Conservation (phyloP, 305 asterid genomes). For the Salvia sclarea region DNA sequence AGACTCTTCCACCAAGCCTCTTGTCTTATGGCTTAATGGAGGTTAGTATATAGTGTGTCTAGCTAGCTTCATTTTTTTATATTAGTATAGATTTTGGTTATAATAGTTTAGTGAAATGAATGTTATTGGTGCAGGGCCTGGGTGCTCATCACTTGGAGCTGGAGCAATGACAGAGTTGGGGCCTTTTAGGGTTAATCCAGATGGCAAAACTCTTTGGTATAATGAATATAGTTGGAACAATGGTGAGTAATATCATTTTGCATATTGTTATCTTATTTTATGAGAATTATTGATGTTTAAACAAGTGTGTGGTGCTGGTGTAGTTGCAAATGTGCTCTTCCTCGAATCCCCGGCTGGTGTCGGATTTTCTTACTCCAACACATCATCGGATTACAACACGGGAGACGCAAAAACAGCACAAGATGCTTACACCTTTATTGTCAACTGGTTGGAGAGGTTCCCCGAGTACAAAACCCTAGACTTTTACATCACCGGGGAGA, state of each 20-base stretch:
- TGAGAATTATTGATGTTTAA: background rate
- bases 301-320: background rate
- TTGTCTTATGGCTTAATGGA: conserved; percentile 71
- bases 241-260: conserved; percentile 22
- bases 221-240: conserved; percentile 46
- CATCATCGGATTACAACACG: conserved; percentile 39
- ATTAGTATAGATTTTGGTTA: no score
- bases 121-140: conserved; percentile 37
- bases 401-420: conserved; percentile 50
- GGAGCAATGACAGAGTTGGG: conserved; percentile 50
- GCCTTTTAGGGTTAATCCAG: conserved; percentile 43
- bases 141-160: conserved; percentile 44
- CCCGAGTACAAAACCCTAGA: conserved; percentile 56
- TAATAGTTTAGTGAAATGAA: background rate
- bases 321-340: conserved; percentile 60
- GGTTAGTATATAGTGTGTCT: no score
- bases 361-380: conserved; percentile 64
- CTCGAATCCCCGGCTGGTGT: conserved; percentile 75
- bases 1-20: conserved; percentile 50
- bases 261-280: background rate
- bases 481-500: conserved; percentile 55
- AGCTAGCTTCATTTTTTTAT: no score
- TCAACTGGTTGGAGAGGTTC: conserved; percentile 63
- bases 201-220: conserved; percentile 40
- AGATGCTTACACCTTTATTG: conserved; percentile 44